These are phyloP conservation scores for Suillus cothurnatus DNA, from an alignment of 768 basidiomycete species.

Conservation along the genomic window DNA sequence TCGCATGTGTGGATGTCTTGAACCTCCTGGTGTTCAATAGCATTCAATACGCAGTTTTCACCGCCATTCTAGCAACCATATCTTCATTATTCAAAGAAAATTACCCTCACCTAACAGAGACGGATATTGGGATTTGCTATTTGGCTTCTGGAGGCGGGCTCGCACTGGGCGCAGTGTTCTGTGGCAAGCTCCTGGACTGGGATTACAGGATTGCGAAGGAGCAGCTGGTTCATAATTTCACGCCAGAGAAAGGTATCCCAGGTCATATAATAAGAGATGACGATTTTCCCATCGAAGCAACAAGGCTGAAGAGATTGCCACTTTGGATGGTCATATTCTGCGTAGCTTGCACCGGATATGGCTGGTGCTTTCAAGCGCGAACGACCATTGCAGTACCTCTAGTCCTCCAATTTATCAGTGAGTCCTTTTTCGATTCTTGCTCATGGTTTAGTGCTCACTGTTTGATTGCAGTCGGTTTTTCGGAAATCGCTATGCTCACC, in stretches of 20 bases:
- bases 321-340: conserved; percentile 39
- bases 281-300: conserved; percentile 58
- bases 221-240: conserved; percentile 4
- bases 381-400: conserved; percentile 52
- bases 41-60: conserved; percentile 51
- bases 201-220: conserved; percentile 50
- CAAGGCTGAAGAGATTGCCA: conserved; percentile 51
- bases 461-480: conserved; percentile 47
- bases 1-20: conserved; percentile 36
- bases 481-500: conserved; percentile 51
- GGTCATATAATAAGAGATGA: conserved; percentile 28
- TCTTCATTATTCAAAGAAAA: conserved; percentile 48
- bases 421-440: conserved; percentile 15
- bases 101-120: conserved; percentile 47
- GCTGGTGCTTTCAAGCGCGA: conserved; percentile 51
- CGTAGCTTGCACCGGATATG: conserved; percentile 48
- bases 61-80: conserved; percentile 42
- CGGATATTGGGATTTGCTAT: conserved; percentile 70
- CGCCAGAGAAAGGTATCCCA: conserved; percentile 20
- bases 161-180: conserved; percentile 53
- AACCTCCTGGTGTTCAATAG: conserved; percentile 50
- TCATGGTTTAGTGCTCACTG: not conserved
- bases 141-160: conserved; percentile 72
- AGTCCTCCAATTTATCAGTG: conserved; percentile 43
- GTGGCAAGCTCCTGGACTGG: conserved; percentile 61